A percentile compares a stretch with the other conserved stretches of the same genome.
phyloP scores from a whole-genome alignment of 2,329 filamentous ascomycete genomes.

The Sphaerulina populicola region DNA sequence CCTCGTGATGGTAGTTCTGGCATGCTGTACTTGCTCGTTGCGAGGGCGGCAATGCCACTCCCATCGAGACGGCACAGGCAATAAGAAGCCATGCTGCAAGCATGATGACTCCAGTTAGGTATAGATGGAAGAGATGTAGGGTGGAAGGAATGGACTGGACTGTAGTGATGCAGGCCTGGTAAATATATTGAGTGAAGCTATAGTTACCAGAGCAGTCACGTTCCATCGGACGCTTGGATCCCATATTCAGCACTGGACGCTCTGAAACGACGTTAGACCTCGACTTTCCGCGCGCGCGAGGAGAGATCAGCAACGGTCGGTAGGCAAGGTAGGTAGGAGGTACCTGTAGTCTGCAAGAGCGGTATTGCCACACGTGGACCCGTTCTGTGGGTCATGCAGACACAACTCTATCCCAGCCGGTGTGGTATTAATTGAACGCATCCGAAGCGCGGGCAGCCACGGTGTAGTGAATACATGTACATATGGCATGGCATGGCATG shows the following conservation, averaged over 20 bases:
- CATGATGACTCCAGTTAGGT: neutral
- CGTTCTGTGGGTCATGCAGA: neutral
- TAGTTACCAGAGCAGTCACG: neutral
- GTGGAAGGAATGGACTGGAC: neutral
- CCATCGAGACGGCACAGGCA: slow-evolving; percentile 1
- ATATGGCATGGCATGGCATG: too few relatives aligned
- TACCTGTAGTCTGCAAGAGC: neutral
- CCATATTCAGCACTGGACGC: neutral
- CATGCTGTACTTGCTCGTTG: neutral
- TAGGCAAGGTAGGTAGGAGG: too few relatives aligned
- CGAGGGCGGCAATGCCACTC: slow-evolving; percentile 2
- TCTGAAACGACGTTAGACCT: neutral
- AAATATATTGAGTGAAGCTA: neutral
- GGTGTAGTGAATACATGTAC: too few relatives aligned
- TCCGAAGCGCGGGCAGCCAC: neutral
- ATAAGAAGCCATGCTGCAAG: neutral
- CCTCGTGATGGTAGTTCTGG: slow-evolving; percentile 12
- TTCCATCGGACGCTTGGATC: neutral
- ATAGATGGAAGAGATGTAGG: too few relatives aligned
- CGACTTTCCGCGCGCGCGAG: neutral
- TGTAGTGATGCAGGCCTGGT: neutral
- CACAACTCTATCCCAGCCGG: neutral
- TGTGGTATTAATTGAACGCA: neutral
- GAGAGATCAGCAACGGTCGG: neutral
- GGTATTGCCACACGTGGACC: neutral